Evolutionary conservation across 2,329 filamentous ascomycete species (phyloP), one percentile per base, ranked within the genome.

Genomic region (Fusarium avenaceum): DNA sequence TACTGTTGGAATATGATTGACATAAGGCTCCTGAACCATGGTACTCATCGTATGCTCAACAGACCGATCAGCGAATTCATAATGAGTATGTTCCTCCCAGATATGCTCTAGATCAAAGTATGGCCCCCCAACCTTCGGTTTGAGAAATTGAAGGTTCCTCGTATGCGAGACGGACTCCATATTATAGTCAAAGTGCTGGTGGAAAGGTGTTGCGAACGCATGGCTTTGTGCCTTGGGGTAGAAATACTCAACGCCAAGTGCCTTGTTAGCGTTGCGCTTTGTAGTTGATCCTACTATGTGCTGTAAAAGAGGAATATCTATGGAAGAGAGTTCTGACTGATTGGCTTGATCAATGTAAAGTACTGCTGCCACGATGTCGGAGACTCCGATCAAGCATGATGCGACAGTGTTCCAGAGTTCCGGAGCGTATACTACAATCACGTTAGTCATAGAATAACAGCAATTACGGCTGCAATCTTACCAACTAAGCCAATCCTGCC

Each of bases 11-110:
- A 93, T 83, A 74, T 94, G 90, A 74, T 94, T 94, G 3, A 94
- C 91, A 71, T 94, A 93, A 3, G 91, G 92, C 75, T 93, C 88
- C 49, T 89, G 84, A 3, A 93, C 90, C 91, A 94, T 94, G 0
- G 91, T 94, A 22, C 83, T 84, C 91, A 94, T 94, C 0, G 91
- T 94, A 67, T 88, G 86, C 66, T 88, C 87, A 0, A 92, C 90
- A 4, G 87, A 87, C 15, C 90, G 85, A 60, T 89, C 87, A 2
- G 77, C 87, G 74, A 95, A 94, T 75, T 94, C 90, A 67, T 86
- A 90, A 46, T 84, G 83, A 0, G 89, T 91, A 75, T 94, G 91
- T 76, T 94, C 90, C 8, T 93, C 90, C 92, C 92, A 95, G 46
- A 94, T 89, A 2, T 84, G 84, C 74, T 94, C 92, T 10, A 94